A percentile compares a stretch with the other conserved stretches of the same genome.
Evolutionary conservation across 495 filamentous ascomycete genomes (phyloP).

Genomic region (Friedmanniomyces simplex): DNA sequence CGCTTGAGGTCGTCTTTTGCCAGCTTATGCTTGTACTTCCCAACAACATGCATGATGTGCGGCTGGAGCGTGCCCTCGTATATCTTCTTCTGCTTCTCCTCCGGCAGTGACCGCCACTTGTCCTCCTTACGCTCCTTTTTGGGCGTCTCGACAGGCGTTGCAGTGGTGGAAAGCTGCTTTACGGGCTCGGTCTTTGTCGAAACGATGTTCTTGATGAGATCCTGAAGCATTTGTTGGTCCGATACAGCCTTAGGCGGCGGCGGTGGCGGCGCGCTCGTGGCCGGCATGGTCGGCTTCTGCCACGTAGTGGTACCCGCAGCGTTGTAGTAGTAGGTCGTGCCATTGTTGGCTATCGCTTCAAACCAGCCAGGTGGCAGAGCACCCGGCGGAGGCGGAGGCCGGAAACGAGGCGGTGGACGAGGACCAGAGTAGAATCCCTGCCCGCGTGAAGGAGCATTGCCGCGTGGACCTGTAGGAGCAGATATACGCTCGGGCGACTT

Average conservation of each 20-base stretch:
- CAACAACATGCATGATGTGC: slow-evolving; percentile 70
- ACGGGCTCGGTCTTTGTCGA: slow-evolving; percentile 55
- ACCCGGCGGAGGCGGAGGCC: slow-evolving; percentile 43
- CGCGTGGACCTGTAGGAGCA: slow-evolving; percentile 57
- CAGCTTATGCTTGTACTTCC: slow-evolving; percentile 75
- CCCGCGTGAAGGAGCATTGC: slow-evolving; percentile 52
- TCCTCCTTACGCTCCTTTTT: slow-evolving; percentile 59
- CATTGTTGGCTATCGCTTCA: slow-evolving; percentile 51
- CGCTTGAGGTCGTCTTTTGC: slow-evolving; percentile 81
- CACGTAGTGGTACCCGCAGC: slow-evolving; percentile 65
- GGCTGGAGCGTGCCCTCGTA: slow-evolving; percentile 85
- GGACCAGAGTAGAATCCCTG: slow-evolving; percentile 42
- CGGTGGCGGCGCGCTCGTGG: slow-evolving; percentile 43
- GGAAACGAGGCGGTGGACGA: slow-evolving; percentile 39
- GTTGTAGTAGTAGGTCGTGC: slow-evolving; percentile 72
- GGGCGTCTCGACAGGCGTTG: slow-evolving; percentile 39
- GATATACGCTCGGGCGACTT: slow-evolving; percentile 43
- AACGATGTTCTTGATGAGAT: slow-evolving; percentile 77
- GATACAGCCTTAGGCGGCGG: slow-evolving; percentile 54
- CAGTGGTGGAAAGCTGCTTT: slow-evolving; percentile 41
- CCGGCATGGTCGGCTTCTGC: slow-evolving; percentile 59
- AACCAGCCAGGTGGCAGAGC: slow-evolving; percentile 74
- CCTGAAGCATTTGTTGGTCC: slow-evolving; percentile 59
- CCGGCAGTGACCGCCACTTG: slow-evolving; percentile 66
- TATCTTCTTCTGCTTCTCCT: slow-evolving; percentile 84